phyloP scores from a whole-genome alignment of 208 protist genomes.

The Jaenimonas drosophilae region DNA sequence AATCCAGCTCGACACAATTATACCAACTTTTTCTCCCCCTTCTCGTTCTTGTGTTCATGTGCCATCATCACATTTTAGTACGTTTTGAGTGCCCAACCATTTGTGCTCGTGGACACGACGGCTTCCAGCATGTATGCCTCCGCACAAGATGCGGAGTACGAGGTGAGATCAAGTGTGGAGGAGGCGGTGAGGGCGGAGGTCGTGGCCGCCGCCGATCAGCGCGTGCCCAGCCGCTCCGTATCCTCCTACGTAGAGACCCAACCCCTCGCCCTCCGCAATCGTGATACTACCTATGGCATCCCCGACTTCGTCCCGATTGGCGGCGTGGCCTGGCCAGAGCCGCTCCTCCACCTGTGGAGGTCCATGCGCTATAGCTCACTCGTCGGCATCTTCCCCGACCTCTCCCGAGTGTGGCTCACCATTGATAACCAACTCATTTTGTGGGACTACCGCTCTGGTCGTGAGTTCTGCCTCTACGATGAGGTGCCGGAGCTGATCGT shows the following conservation, averaged over 20 bases:
- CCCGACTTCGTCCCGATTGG: constrained; percentile 74
- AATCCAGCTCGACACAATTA: too few relatives aligned
- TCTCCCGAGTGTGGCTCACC: constrained; percentile 79
- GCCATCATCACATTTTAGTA: background rate
- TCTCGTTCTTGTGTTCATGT: background rate
- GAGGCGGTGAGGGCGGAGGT: constrained; percentile 48
- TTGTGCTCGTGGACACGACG: background rate
- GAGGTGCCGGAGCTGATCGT: constrained; percentile 80
- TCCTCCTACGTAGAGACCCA: constrained; percentile 52
- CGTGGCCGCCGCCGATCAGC: constrained; percentile 14
- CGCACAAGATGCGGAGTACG: constrained; percentile 1
- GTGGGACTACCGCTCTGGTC: constrained; percentile 72
- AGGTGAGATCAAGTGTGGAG: constrained; percentile 28
- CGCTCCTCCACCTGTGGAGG: constrained; percentile 54
- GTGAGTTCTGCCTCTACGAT: constrained; percentile 73
- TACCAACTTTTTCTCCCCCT: constrained; percentile 4
- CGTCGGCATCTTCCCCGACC: constrained; percentile 58
- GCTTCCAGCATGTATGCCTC: background rate
- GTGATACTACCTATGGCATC: constrained; percentile 63
- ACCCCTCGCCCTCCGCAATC: constrained; percentile 42
- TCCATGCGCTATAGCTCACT: constrained; percentile 57
- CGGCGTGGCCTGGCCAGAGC: constrained; percentile 56
- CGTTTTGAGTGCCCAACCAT: background rate
- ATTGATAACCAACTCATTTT: constrained; percentile 78
- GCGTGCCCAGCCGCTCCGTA: constrained; percentile 29